Evolutionary conservation across 768 basidiomycete genomes (phyloP).

Genomic region (Leucocoprinus leucothites): DNA sequence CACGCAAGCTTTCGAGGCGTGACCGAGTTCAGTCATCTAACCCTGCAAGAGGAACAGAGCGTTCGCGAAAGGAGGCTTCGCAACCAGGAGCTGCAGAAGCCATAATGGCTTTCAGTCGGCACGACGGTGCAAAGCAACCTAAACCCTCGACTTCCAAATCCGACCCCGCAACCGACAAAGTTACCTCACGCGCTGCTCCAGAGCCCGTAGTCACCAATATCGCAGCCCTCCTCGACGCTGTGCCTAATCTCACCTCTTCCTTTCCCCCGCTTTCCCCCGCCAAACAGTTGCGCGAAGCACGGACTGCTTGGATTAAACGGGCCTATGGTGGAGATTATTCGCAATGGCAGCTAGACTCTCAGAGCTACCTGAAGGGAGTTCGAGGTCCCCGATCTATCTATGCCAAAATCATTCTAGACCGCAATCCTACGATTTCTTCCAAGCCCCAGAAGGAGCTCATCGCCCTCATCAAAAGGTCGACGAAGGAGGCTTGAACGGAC

Average conservation of each 20-base stretch:
- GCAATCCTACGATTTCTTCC: neutral
- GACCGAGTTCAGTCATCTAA: neutral
- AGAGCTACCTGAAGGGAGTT: constrained; percentile 6
- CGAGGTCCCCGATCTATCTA: constrained; percentile 1
- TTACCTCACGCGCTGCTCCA: constrained; percentile 21
- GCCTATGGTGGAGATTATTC: constrained; percentile 11
- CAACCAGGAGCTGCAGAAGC: neutral
- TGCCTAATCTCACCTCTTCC: constrained; percentile 7
- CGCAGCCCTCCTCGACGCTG: constrained; percentile 19
- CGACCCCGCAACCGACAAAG: neutral
- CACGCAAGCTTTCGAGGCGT: neutral
- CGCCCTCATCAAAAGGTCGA: neutral
- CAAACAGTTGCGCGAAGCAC: neutral
- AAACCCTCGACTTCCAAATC: neutral
- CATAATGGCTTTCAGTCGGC: constrained; percentile 7
- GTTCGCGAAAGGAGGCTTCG: neutral
- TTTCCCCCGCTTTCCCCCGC: constrained; percentile 13
- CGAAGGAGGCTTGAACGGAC: neutral
- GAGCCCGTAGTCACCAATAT: constrained; percentile 22
- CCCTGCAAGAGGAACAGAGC: constrained; percentile 5
- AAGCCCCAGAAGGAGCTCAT: neutral
- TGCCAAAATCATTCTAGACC: constrained; percentile 7
- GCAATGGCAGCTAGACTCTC: neutral
- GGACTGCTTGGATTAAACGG: neutral
- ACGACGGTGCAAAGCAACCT: neutral